Evolutionary conservation across 495 filamentous ascomycete species (phyloP).

Genomic region (Talaromyces nanjingensis): DNA sequence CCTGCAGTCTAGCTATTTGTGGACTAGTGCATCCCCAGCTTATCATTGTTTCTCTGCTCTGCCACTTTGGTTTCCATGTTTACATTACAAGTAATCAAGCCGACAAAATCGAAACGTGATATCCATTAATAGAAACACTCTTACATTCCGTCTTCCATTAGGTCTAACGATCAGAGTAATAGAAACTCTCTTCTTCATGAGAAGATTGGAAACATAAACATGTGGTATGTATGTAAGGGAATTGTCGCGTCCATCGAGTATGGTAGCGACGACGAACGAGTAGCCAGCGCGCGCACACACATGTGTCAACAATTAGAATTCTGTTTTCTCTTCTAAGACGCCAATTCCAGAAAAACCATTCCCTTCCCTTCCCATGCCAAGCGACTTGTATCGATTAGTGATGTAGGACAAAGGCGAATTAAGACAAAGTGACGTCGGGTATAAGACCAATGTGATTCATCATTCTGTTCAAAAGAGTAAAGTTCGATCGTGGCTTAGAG

Average conservation of each 20-base stretch:
- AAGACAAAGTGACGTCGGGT: constrained; percentile 2
- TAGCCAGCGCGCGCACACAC: background rate
- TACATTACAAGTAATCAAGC: too few relatives aligned
- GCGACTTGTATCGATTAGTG: background rate
- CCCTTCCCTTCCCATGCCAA: background rate
- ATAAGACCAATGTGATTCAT: constrained; percentile 7
- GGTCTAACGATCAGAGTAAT: background rate
- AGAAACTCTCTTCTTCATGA: background rate
- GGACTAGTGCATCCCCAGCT: background rate
- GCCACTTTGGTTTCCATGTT: too few relatives aligned
- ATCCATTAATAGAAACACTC: background rate
- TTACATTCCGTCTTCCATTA: constrained; percentile 1
- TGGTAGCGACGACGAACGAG: constrained; percentile 1
- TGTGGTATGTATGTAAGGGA: background rate
- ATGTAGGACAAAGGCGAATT: constrained; percentile 2
- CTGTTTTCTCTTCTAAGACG: background rate
- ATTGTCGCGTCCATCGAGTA: background rate
- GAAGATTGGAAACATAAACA: background rate
- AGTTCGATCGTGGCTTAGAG: constrained; percentile 55
- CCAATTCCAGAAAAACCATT: background rate
- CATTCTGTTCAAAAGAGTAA: constrained; percentile 13
- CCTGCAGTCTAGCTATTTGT: background rate
- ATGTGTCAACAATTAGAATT: constrained; percentile 7
- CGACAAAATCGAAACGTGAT: background rate
- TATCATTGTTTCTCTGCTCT: too few relatives aligned